Conservation (phyloP, 2,329 filamentous ascomycete species). For the Dactylellina sp. region DNA sequence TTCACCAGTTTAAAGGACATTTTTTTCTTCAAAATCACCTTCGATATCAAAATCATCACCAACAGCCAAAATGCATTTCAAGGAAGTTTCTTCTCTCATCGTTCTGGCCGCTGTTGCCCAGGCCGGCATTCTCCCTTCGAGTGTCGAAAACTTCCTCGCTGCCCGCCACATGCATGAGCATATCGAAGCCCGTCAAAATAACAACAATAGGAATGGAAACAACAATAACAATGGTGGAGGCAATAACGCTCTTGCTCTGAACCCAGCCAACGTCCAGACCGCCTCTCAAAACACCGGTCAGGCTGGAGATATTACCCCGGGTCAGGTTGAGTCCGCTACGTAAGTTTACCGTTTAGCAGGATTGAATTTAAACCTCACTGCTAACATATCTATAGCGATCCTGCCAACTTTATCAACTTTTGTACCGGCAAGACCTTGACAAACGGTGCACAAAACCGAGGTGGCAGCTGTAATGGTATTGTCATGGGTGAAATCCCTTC, state of each 20-base stretch:
- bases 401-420: conserved; percentile 73
- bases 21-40: not conserved
- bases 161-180: conserved; percentile 13
- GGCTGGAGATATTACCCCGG: conserved; percentile 61
- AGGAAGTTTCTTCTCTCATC: conserved; percentile 51
- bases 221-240: conserved; percentile 23
- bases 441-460: conserved; percentile 68
- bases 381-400: conserved; percentile 62
- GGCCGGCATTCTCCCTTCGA: conserved; percentile 42
- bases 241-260: conserved; percentile 60
- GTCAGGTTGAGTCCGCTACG: conserved; percentile 66
- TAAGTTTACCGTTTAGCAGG: conserved; percentile 62
- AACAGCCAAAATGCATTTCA: conserved; percentile 51
- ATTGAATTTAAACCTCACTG: not conserved
- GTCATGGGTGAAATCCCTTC: conserved; percentile 71
- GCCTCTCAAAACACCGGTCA: conserved; percentile 65
- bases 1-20: conserved; percentile 36
- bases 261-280: conserved; percentile 65
- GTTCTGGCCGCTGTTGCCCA: conserved; percentile 50
- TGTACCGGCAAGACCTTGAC: conserved; percentile 69
- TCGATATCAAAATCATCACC: conserved; percentile 23
- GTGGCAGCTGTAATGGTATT: conserved; percentile 71
- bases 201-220: conserved; percentile 31
- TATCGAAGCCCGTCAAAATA: conserved; percentile 53
- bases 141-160: conserved; percentile 32